Evolutionary conservation across 805 yeast genomes (phyloP).

Genomic region (Metschnikowia peoriensis): DNA sequence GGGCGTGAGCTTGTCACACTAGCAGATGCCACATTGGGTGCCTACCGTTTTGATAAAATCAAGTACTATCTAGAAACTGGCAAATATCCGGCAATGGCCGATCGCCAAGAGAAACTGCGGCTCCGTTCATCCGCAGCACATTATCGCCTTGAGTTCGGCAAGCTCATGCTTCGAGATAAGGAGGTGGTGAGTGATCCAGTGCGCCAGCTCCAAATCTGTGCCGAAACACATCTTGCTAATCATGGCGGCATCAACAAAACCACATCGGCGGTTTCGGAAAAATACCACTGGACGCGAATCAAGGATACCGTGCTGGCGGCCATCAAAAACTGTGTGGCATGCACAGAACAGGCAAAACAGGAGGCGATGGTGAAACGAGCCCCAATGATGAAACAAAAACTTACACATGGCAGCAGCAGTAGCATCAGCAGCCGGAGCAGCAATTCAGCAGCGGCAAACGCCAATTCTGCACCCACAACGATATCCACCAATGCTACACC

Average conservation of each 20-base stretch:
- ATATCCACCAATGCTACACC: slow-evolving; percentile 5
- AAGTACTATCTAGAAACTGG: slow-evolving; percentile 79
- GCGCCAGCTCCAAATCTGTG: slow-evolving; percentile 71
- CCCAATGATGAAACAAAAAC: not conserved
- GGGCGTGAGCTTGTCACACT: slow-evolving; percentile 72
- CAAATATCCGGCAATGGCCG: slow-evolving; percentile 78
- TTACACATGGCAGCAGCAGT: not conserved
- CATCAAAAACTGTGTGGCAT: slow-evolving; percentile 70
- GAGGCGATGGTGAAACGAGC: slow-evolving; percentile 15
- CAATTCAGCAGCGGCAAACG: not conserved
- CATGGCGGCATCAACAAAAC: slow-evolving; percentile 92
- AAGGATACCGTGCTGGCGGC: slow-evolving; percentile 84
- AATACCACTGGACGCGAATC: slow-evolving; percentile 88
- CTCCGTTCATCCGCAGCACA: slow-evolving; percentile 77
- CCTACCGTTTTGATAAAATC: slow-evolving; percentile 72
- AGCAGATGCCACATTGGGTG: slow-evolving; percentile 48
- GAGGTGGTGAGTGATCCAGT: slow-evolving; percentile 81
- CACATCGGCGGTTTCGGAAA: slow-evolving; percentile 71
- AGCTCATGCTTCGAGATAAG: slow-evolving; percentile 69
- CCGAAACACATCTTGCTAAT: slow-evolving; percentile 60
- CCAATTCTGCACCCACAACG: slow-evolving; percentile 7
- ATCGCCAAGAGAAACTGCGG: slow-evolving; percentile 84
- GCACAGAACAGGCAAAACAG: slow-evolving; percentile 50
- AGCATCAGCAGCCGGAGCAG: not conserved
- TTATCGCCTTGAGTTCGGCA: slow-evolving; percentile 69